Conservation (phyloP, 2,329 filamentous ascomycete species). For the Aspergillus fumigatus region DNA sequence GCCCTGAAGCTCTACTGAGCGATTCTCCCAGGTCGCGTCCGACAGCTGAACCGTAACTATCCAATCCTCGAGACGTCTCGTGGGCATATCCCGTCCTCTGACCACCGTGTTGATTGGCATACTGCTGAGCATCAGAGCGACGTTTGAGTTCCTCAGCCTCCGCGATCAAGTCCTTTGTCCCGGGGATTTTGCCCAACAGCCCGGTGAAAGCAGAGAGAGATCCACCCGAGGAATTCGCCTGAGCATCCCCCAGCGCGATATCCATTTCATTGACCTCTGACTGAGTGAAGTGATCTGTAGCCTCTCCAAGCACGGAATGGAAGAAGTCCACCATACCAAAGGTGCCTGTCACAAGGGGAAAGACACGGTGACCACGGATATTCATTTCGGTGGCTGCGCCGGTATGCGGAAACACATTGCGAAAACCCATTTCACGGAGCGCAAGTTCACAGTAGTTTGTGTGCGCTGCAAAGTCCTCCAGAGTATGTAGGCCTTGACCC, state of each 20-base stretch:
- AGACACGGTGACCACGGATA: slow-evolving; percentile 62
- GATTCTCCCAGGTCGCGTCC: slow-evolving; percentile 10
- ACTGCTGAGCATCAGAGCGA: slow-evolving; percentile 60
- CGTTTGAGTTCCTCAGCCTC: slow-evolving; percentile 62
- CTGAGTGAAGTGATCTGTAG: slow-evolving; percentile 78
- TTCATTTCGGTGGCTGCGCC: slow-evolving; percentile 64
- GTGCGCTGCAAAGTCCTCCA: slow-evolving; percentile 76
- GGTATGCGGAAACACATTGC: slow-evolving; percentile 68
- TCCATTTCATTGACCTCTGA: slow-evolving; percentile 81
- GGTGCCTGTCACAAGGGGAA: slow-evolving; percentile 64
- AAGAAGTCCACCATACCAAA: slow-evolving; percentile 83
- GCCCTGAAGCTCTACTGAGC: slow-evolving; percentile 37
- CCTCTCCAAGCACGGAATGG: slow-evolving; percentile 71
- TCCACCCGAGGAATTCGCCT: slow-evolving; percentile 43
- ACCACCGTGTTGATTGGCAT: slow-evolving; percentile 47
- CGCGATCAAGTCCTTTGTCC: slow-evolving; percentile 60
- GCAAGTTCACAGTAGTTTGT: slow-evolving; percentile 80
- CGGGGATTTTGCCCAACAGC: slow-evolving; percentile 71
- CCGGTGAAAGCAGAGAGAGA: slow-evolving; percentile 61
- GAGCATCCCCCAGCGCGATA: slow-evolving; percentile 65
- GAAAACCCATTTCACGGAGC: slow-evolving; percentile 66
- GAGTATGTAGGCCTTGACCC: slow-evolving; percentile 70
- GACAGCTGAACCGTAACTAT: slow-evolving; percentile 15
- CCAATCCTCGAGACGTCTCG: slow-evolving; percentile 19
- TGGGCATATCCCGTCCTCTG: slow-evolving; percentile 24